A percentile compares a stretch with the other conserved stretches of the same genome.
phyloP scores from a whole-genome alignment of 345 rosid species.

The Adansonia digitata region DNA sequence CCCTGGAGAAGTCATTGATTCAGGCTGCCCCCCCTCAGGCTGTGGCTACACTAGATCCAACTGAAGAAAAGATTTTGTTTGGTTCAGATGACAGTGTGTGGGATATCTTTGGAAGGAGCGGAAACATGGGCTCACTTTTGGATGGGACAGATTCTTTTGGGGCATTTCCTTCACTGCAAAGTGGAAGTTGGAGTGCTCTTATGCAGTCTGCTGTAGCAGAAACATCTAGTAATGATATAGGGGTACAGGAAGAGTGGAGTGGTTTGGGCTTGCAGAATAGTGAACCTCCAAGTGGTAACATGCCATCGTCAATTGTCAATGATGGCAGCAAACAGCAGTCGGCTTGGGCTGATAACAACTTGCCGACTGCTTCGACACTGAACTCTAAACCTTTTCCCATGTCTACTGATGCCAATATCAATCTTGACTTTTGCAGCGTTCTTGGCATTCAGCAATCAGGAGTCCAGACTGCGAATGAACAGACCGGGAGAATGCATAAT shows the following conservation, averaged over 20 bases:
- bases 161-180: conserved; percentile 65
- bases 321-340: conserved; percentile 35
- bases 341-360: conserved; percentile 31
- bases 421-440: conserved; percentile 18
- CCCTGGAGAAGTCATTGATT: conserved; percentile 35
- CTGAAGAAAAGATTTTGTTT: conserved; percentile 83
- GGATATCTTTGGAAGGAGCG: conserved; percentile 67
- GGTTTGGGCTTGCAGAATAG: conserved; percentile 28
- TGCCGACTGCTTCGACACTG: conserved; percentile 21
- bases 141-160: conserved; percentile 42
- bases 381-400: conserved; percentile 26
- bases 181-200: conserved; percentile 99
- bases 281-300: conserved; percentile 29
- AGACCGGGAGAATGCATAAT: conserved; percentile 33
- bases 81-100: conserved; percentile 82
- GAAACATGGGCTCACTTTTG: conserved; percentile 36
- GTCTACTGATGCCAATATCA: conserved; percentile 21
- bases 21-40: conserved; percentile 40
- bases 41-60: conserved; percentile 74
- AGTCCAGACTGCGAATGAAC: conserved; percentile 30
- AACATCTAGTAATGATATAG: conserved; percentile 54
- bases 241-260: conserved; percentile 59
- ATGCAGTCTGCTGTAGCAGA: conserved; percentile 99
- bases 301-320: conserved; percentile 19
- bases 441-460: conserved; percentile 31